Evolutionary conservation across 495 filamentous ascomycete genomes (phyloP).

Genomic region (Endocarpon pusillum): DNA sequence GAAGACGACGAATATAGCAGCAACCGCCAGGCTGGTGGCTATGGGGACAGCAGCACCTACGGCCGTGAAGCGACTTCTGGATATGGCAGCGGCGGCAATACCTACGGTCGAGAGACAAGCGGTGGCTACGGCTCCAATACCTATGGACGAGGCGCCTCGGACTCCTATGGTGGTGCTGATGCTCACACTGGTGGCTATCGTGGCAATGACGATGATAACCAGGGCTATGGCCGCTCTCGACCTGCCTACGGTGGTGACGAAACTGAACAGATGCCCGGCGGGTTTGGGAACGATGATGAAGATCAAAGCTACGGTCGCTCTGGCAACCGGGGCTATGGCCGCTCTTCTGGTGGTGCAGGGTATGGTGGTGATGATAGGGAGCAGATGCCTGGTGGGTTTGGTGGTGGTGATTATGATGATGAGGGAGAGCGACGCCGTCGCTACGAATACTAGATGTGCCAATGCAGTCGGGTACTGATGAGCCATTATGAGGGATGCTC

Average conservation of each 20-base stretch:
- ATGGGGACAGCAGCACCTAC: too few species aligned
- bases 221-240: conserved; percentile 12
- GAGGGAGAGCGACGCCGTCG: too few species aligned
- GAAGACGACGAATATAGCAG: neutral
- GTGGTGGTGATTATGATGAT: too few species aligned
- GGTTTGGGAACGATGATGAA: neutral
- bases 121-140: neutral
- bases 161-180: conserved; percentile 19
- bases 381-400: too few species aligned
- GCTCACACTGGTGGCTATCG: conserved; percentile 13
- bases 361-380: conserved; percentile 1
- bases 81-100: neutral
- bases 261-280: neutral
- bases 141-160: conserved; percentile 5
- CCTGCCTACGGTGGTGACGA: conserved; percentile 1
- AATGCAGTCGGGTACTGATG: too few species aligned
- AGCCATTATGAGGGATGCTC: too few species aligned
- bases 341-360: neutral
- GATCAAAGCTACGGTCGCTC: neutral
- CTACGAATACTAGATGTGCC: too few species aligned
- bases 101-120: neutral
- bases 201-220: conserved; percentile 21
- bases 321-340: neutral
- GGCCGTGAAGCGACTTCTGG: too few species aligned
- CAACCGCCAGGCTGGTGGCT: neutral